phyloP scores from a whole-genome alignment of 768 basidiomycete species.

The Nidularia pulvinata region DNA sequence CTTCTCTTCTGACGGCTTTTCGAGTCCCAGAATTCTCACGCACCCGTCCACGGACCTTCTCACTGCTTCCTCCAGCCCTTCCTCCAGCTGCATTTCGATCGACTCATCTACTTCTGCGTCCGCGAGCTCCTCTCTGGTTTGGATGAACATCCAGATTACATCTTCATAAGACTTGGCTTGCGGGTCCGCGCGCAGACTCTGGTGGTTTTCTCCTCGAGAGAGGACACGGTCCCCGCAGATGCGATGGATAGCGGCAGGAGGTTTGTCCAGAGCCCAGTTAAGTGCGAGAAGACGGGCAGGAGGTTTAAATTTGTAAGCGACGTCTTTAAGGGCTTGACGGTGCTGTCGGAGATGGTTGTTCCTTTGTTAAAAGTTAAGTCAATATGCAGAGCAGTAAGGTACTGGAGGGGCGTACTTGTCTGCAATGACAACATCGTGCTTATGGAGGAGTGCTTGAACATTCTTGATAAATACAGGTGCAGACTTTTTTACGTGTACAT shows the following conservation, averaged over 20 bases:
- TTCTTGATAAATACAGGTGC: slow-evolving; percentile 73
- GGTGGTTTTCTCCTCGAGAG: slow-evolving; percentile 82
- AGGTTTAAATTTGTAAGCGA: slow-evolving; percentile 36
- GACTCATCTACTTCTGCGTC: slow-evolving; percentile 60
- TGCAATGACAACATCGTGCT: slow-evolving; percentile 82
- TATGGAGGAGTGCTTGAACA: slow-evolving; percentile 58
- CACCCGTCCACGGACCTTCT: slow-evolving; percentile 58
- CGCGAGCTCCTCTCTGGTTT: slow-evolving; percentile 57
- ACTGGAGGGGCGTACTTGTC: slow-evolving; percentile 66
- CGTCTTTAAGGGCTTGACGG: slow-evolving; percentile 66
- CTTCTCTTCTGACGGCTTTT: slow-evolving; percentile 50
- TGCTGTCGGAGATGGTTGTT: slow-evolving; percentile 91
- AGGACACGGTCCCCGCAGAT: slow-evolving; percentile 79
- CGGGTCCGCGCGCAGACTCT: slow-evolving; percentile 66
- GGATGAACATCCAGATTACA: slow-evolving; percentile 83
- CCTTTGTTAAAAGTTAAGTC: slow-evolving; percentile 22
- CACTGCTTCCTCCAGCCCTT: slow-evolving; percentile 54
- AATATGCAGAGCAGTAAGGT: neutral
- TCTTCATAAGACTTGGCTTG: slow-evolving; percentile 64
- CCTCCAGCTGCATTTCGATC: slow-evolving; percentile 67
- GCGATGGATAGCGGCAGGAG: slow-evolving; percentile 64
- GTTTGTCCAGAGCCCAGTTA: slow-evolving; percentile 64
- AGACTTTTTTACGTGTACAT: slow-evolving; percentile 76
- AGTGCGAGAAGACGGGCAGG: slow-evolving; percentile 81
- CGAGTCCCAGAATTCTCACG: slow-evolving; percentile 50